Base-by-base conservation (phyloP, 495 filamentous ascomycete genomes). In the Aspergillus hancockii region DNA sequence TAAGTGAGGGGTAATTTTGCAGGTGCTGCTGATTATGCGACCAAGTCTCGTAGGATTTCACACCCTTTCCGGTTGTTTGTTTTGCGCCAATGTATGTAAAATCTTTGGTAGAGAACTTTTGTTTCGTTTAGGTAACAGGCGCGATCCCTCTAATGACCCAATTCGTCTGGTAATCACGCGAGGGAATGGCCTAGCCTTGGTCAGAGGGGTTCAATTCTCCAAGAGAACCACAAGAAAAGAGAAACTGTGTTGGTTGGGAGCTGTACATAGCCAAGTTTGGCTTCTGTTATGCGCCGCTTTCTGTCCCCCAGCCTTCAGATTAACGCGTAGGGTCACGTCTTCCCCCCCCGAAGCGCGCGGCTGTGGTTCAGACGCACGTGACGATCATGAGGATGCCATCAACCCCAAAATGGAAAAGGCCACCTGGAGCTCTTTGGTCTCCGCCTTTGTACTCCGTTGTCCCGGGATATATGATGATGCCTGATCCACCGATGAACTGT, bases 391-490 rank as follows among this genome's bases (percentile, higher is more conserved):
- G 25, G 31, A 25, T 16, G 14, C 38, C 10, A 12, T 31, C 52
- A 36, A 59, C 49, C 57, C 58, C 13, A 62, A 56, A 54, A 51
- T 19, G 57, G 50, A 61, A 63, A 62, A 64, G 55, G 59, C 65
- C 65, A 67, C 61, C 59, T 67, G 59, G 60, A 58, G 34, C 47
- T 59, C 36, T 30, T 45, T 25, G n/a, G 28, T 22, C 25, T 31
- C 38, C 34, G 16, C 19, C 38, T 23, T 41, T 36, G 25, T 28
- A 28, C 25, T 28, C 25, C 7, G 23, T 53, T 22, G 32, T 53
- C 6, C 32, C 34, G 30, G 31, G 2, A 21, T 53, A 53, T 23
- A 38, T 22, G 14, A 4, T 14, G 38, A 7, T 41, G 38, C 16
- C 38, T 41, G 38, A 1, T n/a, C 14, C 38, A 1, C 38, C 3